Evolutionary conservation across 179 eudicot species (phyloP), one percentile per base, ranked within the genome.

Genomic region (Beta macrorhiza): DNA sequence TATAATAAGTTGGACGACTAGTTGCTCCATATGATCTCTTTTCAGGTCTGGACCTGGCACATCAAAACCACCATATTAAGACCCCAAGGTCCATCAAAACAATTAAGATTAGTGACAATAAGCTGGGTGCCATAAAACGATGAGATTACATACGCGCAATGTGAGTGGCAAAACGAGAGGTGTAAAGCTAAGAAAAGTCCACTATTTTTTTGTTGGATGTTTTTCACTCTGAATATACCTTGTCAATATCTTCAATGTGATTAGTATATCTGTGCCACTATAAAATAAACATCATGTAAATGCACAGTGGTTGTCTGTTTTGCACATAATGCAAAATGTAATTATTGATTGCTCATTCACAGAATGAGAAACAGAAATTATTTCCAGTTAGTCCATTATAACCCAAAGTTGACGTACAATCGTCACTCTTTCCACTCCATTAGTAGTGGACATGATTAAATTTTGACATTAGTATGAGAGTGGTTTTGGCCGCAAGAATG

Each of bases 11-110:
- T 94, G 94, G 83, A 96, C 84, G 67, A 94, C 86, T 76, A 96
- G 96, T 80, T 91, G 92, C 90, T 94, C 99, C 87, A 91, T 67
- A 67, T 86, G 93, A 79, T 96, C 97, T 83, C 82, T 94, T 82
- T 91, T 96, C 76, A 94, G 83, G 83, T 88, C 93, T 65, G 88
- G 85, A 86, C 88, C 98, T 96, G 88, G 64, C 70, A 72, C 37
- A 76, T 65, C 51, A 76, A 67, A 77, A 37, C 65, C 73, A 67
- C 58, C 6, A 37, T 25, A 51, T 75, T 32, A 53, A 49, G 44
- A 51, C 72, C 32, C 20, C 4, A 58, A 67, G 44, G 58, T 72
- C n/a, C n/a, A 32, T n/a, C 37, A 47, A 75, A 29, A 42, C 53
- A 56, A 67, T 67, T 64, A 42, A 20, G 47, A 67, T 75, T 56